These are phyloP conservation scores for Trichoderma guizhouense DNA, from an alignment of 2,329 filamentous ascomycete genomes.

Conservation along the genomic window DNA sequence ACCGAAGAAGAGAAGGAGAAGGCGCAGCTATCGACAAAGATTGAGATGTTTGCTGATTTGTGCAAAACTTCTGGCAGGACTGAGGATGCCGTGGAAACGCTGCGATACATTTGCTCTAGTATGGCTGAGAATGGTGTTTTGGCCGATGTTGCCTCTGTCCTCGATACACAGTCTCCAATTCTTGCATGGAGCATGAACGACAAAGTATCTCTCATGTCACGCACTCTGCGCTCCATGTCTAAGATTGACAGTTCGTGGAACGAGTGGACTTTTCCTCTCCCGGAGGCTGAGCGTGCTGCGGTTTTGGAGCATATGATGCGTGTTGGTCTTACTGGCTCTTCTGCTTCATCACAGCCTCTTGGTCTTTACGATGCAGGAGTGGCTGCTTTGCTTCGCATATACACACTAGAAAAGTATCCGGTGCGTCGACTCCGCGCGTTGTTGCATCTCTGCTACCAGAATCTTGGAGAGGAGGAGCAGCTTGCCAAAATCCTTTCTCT, in stretches of 20 bases:
- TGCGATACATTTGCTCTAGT: constrained; percentile 59
- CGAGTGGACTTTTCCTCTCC: constrained; percentile 54
- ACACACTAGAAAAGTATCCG: constrained; percentile 48
- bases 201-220: constrained; percentile 51
- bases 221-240: constrained; percentile 57
- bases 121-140: constrained; percentile 59
- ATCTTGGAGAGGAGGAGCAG: constrained; percentile 43
- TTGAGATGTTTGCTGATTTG: constrained; percentile 64
- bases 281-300: constrained; percentile 51
- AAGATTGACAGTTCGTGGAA: constrained; percentile 56
- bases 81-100: constrained; percentile 56
- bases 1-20: constrained; percentile 53
- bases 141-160: constrained; percentile 46
- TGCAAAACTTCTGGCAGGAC: constrained; percentile 51
- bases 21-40: constrained; percentile 59
- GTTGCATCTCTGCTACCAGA: constrained; percentile 46
- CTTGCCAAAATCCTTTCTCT: constrained; percentile 40
- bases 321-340: constrained; percentile 42
- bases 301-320: constrained; percentile 60
- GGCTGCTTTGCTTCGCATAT: constrained; percentile 47
- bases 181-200: constrained; percentile 52
- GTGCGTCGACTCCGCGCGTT: constrained; percentile 52
- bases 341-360: constrained; percentile 32
- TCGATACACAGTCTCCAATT: constrained; percentile 48
- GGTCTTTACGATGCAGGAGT: constrained; percentile 45